A percentile compares a stretch with the other conserved stretches of the same genome.
Evolutionary conservation across 805 yeast genomes (phyloP).

Genomic region (Spathaspora girioi): DNA sequence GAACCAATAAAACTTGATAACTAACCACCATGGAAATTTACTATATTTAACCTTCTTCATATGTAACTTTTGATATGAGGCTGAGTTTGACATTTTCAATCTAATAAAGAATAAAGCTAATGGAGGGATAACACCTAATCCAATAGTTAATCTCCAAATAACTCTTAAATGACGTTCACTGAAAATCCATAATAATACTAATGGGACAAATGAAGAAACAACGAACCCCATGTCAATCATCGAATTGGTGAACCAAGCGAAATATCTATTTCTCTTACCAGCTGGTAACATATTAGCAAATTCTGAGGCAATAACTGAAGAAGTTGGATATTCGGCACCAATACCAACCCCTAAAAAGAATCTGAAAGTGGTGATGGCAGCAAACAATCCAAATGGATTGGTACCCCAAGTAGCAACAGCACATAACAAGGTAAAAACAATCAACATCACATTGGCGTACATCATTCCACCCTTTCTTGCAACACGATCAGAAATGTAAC

Average conservation of each 20-base stretch:
- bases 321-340: constrained; percentile 94
- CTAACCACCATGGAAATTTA: constrained; percentile 60
- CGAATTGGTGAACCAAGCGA: constrained; percentile 81
- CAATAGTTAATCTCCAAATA: constrained; percentile 90
- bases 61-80: constrained; percentile 64
- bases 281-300: constrained; percentile 73
- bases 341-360: constrained; percentile 87
- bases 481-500: constrained; percentile 72
- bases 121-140: constrained; percentile 89
- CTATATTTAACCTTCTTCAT: constrained; percentile 49
- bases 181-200: constrained; percentile 83
- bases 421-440: constrained; percentile 72
- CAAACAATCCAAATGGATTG: constrained; percentile 69
- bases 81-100: constrained; percentile 69
- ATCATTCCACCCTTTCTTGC: constrained; percentile 85
- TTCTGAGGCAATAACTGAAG: constrained; percentile 91
- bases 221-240: constrained; percentile 88
- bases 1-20: constrained; percentile 80
- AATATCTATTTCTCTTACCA: constrained; percentile 84
- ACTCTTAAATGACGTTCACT: constrained; percentile 64
- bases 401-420: constrained; percentile 84
- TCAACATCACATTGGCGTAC: constrained; percentile 68
- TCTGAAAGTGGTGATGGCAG: constrained; percentile 80
- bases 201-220: constrained; percentile 76
- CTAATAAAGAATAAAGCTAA: constrained; percentile 73